Evolutionary conservation across 2,329 filamentous ascomycete genomes (phyloP).

Genomic region (Akanthomyces uredinophilus): DNA sequence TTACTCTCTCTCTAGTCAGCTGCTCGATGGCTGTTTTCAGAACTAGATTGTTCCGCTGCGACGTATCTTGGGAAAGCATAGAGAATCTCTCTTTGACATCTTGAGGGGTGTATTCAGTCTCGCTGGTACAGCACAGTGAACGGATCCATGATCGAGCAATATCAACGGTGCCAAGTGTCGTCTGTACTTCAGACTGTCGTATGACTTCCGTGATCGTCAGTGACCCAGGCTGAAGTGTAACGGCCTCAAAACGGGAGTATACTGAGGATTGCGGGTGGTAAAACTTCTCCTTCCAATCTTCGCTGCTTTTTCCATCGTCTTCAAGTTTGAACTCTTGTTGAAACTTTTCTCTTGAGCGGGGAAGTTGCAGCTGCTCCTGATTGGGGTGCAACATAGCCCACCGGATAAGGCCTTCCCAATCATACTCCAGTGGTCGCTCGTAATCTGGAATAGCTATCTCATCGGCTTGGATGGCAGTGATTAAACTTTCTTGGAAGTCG

Average conservation of each 20-base stretch:
- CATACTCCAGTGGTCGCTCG: slow-evolving; percentile 57
- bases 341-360: slow-evolving; percentile 40
- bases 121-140: slow-evolving; percentile 51
- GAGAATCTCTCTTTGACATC: slow-evolving; percentile 47
- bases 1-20: slow-evolving; percentile 47
- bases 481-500: slow-evolving; percentile 61
- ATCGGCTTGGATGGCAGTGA: slow-evolving; percentile 59
- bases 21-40: slow-evolving; percentile 45
- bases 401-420: slow-evolving; percentile 61
- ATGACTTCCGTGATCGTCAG: slow-evolving; percentile 20
- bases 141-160: slow-evolving; percentile 56
- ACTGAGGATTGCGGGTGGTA: slow-evolving; percentile 50
- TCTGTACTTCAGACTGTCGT: neutral
- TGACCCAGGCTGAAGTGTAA: slow-evolving; percentile 44
- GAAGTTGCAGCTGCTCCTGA: slow-evolving; percentile 43
- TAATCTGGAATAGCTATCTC: slow-evolving; percentile 59
- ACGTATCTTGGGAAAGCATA: slow-evolving; percentile 39
- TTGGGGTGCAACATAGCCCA: slow-evolving; percentile 58
- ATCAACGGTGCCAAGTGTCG: slow-evolving; percentile 26
- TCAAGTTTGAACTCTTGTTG: slow-evolving; percentile 38
- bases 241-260: slow-evolving; percentile 52
- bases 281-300: slow-evolving; percentile 53
- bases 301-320: slow-evolving; percentile 26
- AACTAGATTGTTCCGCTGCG: slow-evolving; percentile 36
- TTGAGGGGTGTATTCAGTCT: slow-evolving; percentile 42